phyloP scores from a whole-genome alignment of 352 stramenopile genomes.

The Globisporangium irregulare region DNA sequence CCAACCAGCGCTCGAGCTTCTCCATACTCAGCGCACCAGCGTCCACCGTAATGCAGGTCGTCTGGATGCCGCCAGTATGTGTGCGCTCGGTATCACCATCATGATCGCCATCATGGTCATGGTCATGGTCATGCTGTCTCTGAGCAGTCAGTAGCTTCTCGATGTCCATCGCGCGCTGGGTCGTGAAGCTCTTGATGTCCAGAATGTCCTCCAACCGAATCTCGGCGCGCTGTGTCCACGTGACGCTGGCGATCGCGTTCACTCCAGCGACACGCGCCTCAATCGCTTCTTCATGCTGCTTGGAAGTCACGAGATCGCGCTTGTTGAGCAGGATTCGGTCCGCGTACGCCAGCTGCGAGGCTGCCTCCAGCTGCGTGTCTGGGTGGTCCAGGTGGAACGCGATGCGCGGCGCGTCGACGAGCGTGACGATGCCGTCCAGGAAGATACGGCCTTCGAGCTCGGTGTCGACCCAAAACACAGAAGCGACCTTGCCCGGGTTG shows the following conservation, averaged over 20 bases:
- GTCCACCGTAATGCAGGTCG: conserved; percentile 54
- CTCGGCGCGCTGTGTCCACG: conserved; percentile 56
- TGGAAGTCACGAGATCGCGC: conserved; percentile 89
- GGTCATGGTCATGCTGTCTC: conserved; percentile 6
- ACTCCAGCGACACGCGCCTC: conserved; percentile 39
- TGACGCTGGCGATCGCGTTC: conserved; percentile 67
- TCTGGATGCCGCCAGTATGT: conserved; percentile 71
- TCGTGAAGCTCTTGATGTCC: conserved; percentile 81
- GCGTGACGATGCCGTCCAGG: conserved; percentile 96
- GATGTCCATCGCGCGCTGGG: conserved; percentile 52
- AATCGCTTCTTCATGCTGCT: conserved; percentile 41
- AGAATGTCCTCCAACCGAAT: conserved; percentile 71
- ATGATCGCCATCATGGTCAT: conserved; percentile 18
- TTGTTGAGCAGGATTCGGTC: conserved; percentile 99
- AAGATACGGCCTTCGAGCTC: conserved; percentile 85
- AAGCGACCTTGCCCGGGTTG: conserved; percentile 92
- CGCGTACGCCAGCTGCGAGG: conserved; percentile 97
- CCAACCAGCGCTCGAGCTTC: conserved; percentile 71
- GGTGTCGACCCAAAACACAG: conserved; percentile 96
- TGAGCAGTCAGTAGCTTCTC: conserved; percentile 34
- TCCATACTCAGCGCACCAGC: conserved; percentile 36
- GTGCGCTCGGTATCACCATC: conserved; percentile 15
- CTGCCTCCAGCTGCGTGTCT: conserved; percentile 77
- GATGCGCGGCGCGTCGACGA: conserved; percentile 96
- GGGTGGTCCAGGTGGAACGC: conserved; percentile 58